These are phyloP conservation scores for Phytophthora sp. DNA, from an alignment of 352 stramenopile genomes.

Conservation along the genomic window DNA sequence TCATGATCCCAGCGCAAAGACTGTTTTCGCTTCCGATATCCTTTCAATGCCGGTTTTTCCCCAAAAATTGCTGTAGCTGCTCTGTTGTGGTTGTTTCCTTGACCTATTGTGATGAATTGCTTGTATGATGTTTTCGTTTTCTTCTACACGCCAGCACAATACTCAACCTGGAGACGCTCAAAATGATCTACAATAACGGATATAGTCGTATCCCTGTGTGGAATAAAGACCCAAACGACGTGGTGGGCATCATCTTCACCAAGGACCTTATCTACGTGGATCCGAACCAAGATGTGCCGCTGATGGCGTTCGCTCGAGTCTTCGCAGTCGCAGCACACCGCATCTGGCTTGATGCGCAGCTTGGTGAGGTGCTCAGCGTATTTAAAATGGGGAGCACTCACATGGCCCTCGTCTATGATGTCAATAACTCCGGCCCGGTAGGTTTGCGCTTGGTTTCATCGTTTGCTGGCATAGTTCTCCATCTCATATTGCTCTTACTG, in stretches of 20 bases:
- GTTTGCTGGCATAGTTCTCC: not conserved
- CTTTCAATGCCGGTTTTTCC: too few relatives aligned
- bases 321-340: slow-evolving; percentile 73
- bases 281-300: slow-evolving; percentile 62
- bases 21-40: slow-evolving; percentile 83
- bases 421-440: slow-evolving; percentile 84
- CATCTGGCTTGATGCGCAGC: slow-evolving; percentile 69
- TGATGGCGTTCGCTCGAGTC: slow-evolving; percentile 93
- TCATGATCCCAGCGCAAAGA: slow-evolving; percentile 92
- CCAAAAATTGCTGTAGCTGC: not conserved
- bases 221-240: slow-evolving; percentile 95
- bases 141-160: slow-evolving; percentile 45
- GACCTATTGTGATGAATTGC: slow-evolving; percentile 44
- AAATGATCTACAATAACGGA: slow-evolving; percentile 88
- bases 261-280: slow-evolving; percentile 93
- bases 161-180: slow-evolving; percentile 64
- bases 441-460: slow-evolving; percentile 1
- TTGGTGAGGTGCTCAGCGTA: slow-evolving; percentile 73
- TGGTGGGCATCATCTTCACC: slow-evolving; percentile 95
- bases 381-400: slow-evolving; percentile 81
- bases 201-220: slow-evolving; percentile 97
- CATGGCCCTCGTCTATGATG: slow-evolving; percentile 77
- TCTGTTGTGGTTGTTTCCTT: slow-evolving; percentile 6
- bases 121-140: slow-evolving; percentile 9
- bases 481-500: not conserved